Evolutionary conservation across 2,329 filamentous ascomycete genomes (phyloP).

Genomic region (Ustulina deusta): DNA sequence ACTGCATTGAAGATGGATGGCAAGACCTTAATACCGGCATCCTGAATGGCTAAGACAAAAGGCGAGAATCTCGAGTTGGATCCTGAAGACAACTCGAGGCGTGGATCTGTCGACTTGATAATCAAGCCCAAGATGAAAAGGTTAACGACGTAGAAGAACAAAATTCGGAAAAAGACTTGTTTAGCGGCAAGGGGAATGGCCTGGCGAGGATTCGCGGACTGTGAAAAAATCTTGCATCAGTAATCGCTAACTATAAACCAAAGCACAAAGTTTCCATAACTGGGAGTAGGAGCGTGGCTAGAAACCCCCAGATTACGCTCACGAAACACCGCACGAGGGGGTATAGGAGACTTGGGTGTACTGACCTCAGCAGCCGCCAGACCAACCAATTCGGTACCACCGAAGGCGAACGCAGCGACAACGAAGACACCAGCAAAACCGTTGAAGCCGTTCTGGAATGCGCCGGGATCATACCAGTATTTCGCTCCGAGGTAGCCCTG

Average conservation of each 20-base stretch:
- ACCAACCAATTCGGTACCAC: slow-evolving; percentile 65
- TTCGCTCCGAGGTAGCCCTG: slow-evolving; percentile 70
- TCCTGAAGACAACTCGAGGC: slow-evolving; percentile 55
- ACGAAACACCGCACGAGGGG: not conserved
- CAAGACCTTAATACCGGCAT: slow-evolving; percentile 62
- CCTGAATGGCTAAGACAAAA: slow-evolving; percentile 64
- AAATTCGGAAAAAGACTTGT: slow-evolving; percentile 67
- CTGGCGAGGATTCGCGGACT: slow-evolving; percentile 59
- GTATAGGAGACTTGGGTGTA: not conserved
- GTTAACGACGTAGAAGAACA: slow-evolving; percentile 64
- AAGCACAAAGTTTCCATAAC: not conserved
- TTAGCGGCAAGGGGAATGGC: slow-evolving; percentile 64
- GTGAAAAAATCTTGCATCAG: not conserved
- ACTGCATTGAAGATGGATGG: slow-evolving; percentile 67
- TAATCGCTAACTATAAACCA: not conserved
- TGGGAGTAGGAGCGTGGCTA: too few species aligned
- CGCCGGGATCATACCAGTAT: slow-evolving; percentile 70
- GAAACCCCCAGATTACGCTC: not conserved
- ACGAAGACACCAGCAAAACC: slow-evolving; percentile 65
- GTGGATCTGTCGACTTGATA: slow-evolving; percentile 57
- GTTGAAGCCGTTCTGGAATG: slow-evolving; percentile 64
- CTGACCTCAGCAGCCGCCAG: slow-evolving; percentile 61
- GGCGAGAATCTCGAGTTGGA: slow-evolving; percentile 61
- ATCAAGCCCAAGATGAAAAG: slow-evolving; percentile 65
- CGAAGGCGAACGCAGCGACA: slow-evolving; percentile 64